A percentile compares a stretch with the other conserved stretches of the same genome.
These are phyloP conservation scores for Rubia peregrina DNA, from an alignment of 305 asterid species.

Conservation along the genomic window DNA sequence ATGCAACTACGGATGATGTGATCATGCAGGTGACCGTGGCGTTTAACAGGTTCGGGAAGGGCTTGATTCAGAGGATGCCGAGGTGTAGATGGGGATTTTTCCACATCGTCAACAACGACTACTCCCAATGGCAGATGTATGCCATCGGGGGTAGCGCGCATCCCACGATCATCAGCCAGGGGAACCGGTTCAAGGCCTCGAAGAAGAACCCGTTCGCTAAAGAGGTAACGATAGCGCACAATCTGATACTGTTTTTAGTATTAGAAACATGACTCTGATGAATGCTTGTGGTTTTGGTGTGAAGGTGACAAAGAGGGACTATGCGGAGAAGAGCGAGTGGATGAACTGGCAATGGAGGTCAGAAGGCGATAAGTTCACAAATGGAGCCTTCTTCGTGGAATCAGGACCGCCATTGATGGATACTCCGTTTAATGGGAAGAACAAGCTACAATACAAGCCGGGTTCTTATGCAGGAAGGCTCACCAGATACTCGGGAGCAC, in stretches of 20 bases:
- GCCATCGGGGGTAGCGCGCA: constrained; percentile 54
- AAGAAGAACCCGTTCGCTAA: constrained; percentile 31
- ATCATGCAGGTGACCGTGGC: constrained; percentile 79
- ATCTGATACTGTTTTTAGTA: no score
- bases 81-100: constrained; percentile 75
- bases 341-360: constrained; percentile 81
- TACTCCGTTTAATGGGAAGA: constrained; percentile 29
- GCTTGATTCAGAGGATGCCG: constrained; percentile 79
- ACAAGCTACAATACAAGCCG: constrained; percentile 45
- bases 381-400: constrained; percentile 68
- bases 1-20: constrained; percentile 33
- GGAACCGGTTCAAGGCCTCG: constrained; percentile 45
- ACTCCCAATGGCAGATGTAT: constrained; percentile 42
- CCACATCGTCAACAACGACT: constrained; percentile 70
- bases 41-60: constrained; percentile 61
- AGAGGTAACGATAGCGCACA: constrained; percentile 30
- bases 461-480: constrained; percentile 67
- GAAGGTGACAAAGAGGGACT: constrained; percentile 50
- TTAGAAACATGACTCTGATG: no score
- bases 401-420: constrained; percentile 47
- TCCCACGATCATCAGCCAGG: constrained; percentile 57
- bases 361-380: constrained; percentile 60
- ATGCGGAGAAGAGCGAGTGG: constrained; percentile 44
- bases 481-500: constrained; percentile 59
- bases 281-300: no score